phyloP scores from a whole-genome alignment of 1,284 basidiomycete species.

The Chalciporus piperatoides region DNA sequence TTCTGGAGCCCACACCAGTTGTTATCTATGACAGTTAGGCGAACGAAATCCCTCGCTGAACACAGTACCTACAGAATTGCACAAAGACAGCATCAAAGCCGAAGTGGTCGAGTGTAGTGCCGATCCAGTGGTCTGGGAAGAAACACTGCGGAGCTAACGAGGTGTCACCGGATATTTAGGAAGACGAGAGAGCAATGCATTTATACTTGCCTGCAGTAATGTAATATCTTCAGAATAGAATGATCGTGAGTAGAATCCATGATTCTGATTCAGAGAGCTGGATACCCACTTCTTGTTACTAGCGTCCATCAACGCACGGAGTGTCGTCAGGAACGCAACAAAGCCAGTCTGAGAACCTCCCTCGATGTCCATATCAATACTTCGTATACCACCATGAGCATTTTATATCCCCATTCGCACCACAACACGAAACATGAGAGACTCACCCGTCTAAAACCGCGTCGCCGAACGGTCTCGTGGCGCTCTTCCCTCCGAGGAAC shows the following conservation, averaged over 20 bases:
- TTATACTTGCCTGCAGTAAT: slow-evolving; percentile 42
- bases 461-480: no score
- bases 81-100: slow-evolving; percentile 63
- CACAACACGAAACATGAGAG: not conserved
- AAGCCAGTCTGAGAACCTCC: slow-evolving; percentile 52
- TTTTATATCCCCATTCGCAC: not conserved
- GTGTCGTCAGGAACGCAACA: slow-evolving; percentile 51
- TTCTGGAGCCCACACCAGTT: slow-evolving; percentile 55
- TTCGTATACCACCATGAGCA: slow-evolving; percentile 19
- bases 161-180: not conserved
- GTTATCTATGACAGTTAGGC: slow-evolving; percentile 39
- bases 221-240: slow-evolving; percentile 44
- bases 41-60: not conserved
- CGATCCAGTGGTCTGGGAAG: slow-evolving; percentile 58
- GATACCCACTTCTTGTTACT: slow-evolving; percentile 47
- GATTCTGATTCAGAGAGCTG: not conserved
- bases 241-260: slow-evolving; percentile 4
- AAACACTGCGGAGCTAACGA: slow-evolving; percentile 57
- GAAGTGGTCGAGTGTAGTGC: slow-evolving; percentile 49
- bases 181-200: not conserved
- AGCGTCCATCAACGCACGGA: slow-evolving; percentile 45
- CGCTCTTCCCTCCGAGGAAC: no score
- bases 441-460: not conserved
- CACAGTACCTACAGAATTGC: slow-evolving; percentile 45
- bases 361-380: slow-evolving; percentile 67